phyloP scores from a whole-genome alignment of 202 grass and related monocot genomes.

The Hordeum pubiflorum region DNA sequence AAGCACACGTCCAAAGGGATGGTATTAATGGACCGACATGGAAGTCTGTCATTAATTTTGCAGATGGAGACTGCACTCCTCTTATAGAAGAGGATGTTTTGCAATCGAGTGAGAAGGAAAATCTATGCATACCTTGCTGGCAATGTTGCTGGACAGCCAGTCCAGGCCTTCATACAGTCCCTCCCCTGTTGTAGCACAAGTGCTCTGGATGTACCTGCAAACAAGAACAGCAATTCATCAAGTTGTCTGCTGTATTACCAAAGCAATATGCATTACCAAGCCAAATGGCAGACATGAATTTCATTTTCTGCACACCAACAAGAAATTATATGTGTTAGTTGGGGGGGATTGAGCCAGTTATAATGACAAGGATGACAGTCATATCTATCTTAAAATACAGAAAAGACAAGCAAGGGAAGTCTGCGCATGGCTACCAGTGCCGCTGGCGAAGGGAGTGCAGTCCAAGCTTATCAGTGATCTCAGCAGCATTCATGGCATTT shows the following conservation, averaged over 20 bases:
- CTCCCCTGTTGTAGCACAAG: conserved; percentile 84
- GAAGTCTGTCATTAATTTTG: background rate
- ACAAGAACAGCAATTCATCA: background rate
- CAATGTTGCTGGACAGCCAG: conserved; percentile 93
- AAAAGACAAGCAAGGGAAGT: background rate
- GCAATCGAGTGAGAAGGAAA: background rate
- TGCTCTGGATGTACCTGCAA: conserved; percentile 91
- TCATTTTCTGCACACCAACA: no score
- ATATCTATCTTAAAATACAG: background rate
- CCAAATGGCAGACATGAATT: background rate
- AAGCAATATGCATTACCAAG: background rate
- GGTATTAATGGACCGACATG: background rate
- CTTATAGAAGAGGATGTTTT: no score
- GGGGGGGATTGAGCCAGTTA: background rate
- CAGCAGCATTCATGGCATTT: conserved; percentile 88
- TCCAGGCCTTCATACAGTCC: conserved; percentile 89
- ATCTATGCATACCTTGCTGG: conserved; percentile 56
- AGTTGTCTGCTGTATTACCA: background rate
- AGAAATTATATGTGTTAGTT: background rate
- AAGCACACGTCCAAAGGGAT: background rate
- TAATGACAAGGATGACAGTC: no score
- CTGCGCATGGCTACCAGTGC: conserved; percentile 44
- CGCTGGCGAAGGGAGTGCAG: conserved; percentile 87
- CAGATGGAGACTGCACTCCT: background rate
- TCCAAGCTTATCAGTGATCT: conserved; percentile 89